Conservation (phyloP, 805 yeast genomes). For the Candida ortonii region DNA sequence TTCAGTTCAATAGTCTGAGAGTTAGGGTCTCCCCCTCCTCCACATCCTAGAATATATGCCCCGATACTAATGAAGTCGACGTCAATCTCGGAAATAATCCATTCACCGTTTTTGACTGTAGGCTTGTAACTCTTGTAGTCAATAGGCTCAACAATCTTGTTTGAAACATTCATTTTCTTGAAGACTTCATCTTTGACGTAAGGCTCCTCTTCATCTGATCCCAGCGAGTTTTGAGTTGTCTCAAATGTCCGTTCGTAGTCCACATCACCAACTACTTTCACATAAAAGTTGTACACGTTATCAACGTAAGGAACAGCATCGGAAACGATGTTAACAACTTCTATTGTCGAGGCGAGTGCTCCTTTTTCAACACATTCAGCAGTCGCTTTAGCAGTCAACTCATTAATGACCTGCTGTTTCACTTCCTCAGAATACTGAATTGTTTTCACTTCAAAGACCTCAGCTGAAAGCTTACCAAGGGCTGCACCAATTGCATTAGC, state of each 20-base stretch:
- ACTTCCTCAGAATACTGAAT: slow-evolving; percentile 1
- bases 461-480: slow-evolving; percentile 38
- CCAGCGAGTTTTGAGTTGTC: slow-evolving; percentile 2
- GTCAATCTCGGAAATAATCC: slow-evolving; percentile 40
- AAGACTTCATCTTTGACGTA: slow-evolving; percentile 9
- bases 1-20: slow-evolving; percentile 34
- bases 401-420: slow-evolving; percentile 17
- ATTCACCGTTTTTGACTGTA: slow-evolving; percentile 25
- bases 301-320: slow-evolving; percentile 35
- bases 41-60: slow-evolving; percentile 43
- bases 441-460: slow-evolving; percentile 4
- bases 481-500: slow-evolving; percentile 53
- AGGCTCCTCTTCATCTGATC: slow-evolving; percentile 4
- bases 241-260: slow-evolving; percentile 31
- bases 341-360: slow-evolving; percentile 25
- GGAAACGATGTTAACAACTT: slow-evolving; percentile 23
- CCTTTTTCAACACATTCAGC: slow-evolving; percentile 25
- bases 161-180: slow-evolving; percentile 12
- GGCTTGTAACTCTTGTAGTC: slow-evolving; percentile 22
- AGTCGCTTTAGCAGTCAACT: slow-evolving; percentile 19
- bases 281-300: slow-evolving; percentile 33
- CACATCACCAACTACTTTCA: slow-evolving; percentile 44
- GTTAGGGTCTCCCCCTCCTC: slow-evolving; percentile 47
- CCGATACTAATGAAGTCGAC: slow-evolving; percentile 43
- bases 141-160: slow-evolving; percentile 4